phyloP scores from a whole-genome alignment of 78 protist species.

The Mantamonas sphyraenae region DNA sequence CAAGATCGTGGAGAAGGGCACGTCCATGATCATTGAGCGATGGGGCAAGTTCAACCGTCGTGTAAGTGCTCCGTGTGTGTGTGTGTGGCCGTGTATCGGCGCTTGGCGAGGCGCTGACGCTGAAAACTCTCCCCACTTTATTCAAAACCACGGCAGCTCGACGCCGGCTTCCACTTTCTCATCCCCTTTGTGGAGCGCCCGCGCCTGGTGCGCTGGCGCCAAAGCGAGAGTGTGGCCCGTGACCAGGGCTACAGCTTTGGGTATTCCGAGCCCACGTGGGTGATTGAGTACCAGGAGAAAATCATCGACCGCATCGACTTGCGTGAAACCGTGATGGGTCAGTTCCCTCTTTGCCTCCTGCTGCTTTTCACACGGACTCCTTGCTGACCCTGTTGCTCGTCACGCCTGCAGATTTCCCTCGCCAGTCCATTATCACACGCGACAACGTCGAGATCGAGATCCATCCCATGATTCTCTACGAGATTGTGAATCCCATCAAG shows the following conservation, averaged over 20 bases:
- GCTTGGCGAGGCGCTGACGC: too few species aligned
- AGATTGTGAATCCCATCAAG: neutral
- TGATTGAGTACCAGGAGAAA: neutral
- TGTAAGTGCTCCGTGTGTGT: too few species aligned
- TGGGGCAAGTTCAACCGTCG: neutral
- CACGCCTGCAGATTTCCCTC: conserved; percentile 1
- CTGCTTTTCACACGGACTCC: too few species aligned
- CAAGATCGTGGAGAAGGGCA: neutral
- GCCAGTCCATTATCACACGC: conserved; percentile 16
- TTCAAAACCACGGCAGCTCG: too few species aligned
- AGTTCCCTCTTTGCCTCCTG: too few species aligned
- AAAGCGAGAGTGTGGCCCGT: too few species aligned
- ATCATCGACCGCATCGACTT: neutral
- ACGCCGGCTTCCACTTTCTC: conserved; percentile 6
- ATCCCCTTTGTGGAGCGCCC: neutral
- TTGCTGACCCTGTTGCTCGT: too few species aligned
- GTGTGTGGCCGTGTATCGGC: too few species aligned
- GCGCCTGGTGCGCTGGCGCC: neutral
- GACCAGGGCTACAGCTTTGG: too few species aligned
- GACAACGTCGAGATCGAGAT: conserved; percentile 2
- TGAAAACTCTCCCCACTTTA: too few species aligned
- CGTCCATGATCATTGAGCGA: conserved; percentile 2
- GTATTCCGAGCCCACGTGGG: too few species aligned
- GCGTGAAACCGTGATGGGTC: neutral
- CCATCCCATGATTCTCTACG: conserved; percentile 13